Conservation (phyloP, 441 rosid species). For the Erodium trifolium region DNA sequence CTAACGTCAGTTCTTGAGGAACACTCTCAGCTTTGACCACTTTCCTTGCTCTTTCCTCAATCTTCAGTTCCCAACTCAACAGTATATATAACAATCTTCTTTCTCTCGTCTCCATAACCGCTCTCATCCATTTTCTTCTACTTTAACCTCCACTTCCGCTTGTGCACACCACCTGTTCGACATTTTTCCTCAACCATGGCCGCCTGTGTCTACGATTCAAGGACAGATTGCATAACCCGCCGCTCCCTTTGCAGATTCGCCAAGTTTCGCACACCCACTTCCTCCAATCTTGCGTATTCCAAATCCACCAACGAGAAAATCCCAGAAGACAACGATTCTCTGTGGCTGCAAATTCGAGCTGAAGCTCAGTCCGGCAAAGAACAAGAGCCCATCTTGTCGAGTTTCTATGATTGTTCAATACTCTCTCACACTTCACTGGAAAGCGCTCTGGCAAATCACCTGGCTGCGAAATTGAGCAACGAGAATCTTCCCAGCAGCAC, state of each 20-base stretch:
- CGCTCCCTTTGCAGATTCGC: conserved; percentile 5
- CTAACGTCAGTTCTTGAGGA: too few species aligned
- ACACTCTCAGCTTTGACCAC: too few species aligned
- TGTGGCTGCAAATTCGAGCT: conserved; percentile 19
- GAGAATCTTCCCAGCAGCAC: conserved; percentile 10
- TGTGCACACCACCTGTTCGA: not conserved
- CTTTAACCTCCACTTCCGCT: not conserved
- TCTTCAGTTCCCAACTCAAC: too few species aligned
- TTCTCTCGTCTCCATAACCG: too few species aligned
- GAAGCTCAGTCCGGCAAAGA: conserved; percentile 18
- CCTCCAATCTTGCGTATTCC: conserved; percentile 4
- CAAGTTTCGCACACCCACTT: conserved; percentile 12
- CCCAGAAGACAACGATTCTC: conserved; percentile 9
- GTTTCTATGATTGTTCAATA: conserved; percentile 16
- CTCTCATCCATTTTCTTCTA: too few species aligned
- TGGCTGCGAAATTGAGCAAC: conserved; percentile 20
- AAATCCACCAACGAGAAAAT: not conserved
- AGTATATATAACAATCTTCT: too few species aligned
- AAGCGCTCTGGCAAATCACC: conserved; percentile 16
- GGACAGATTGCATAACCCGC: not conserved
- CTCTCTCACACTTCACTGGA: conserved; percentile 20
- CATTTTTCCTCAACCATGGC: conserved; percentile 11
- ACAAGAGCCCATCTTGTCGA: conserved; percentile 23
- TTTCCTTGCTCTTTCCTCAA: too few species aligned
- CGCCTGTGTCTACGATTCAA: conserved; percentile 14